Evolutionary conservation across 495 filamentous ascomycete genomes (phyloP).

Genomic region (Xylaria acuta): DNA sequence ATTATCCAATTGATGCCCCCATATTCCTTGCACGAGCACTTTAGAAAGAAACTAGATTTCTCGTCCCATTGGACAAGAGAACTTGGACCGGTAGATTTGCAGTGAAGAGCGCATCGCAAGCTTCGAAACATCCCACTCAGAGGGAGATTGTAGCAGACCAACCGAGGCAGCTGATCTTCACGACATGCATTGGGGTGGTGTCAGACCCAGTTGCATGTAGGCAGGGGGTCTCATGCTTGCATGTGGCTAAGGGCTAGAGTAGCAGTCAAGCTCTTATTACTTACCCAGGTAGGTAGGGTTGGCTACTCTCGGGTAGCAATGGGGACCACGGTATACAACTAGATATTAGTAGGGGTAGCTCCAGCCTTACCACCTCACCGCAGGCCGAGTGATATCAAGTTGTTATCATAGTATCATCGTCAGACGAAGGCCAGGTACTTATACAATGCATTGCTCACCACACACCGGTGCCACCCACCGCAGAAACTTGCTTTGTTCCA

Average conservation of each 20-base stretch:
- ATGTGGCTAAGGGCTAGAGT: constrained; percentile 8
- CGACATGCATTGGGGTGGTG: neutral
- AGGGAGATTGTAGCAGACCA: neutral
- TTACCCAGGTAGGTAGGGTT: no score
- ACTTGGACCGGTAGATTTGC: neutral
- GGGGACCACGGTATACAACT: neutral
- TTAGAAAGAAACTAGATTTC: neutral
- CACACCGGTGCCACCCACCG: neutral
- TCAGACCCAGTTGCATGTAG: neutral
- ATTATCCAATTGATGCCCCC: neutral
- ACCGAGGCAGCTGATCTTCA: constrained; percentile 7
- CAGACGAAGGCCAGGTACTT: constrained; percentile 6
- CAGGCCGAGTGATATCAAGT: constrained; percentile 22
- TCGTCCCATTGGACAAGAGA: neutral
- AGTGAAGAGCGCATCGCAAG: neutral
- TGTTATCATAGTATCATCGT: constrained; percentile 24
- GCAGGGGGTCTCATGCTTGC: neutral
- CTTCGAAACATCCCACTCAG: neutral
- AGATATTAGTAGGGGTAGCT: constrained; percentile 13
- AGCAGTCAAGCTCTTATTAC: neutral
- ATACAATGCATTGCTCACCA: constrained; percentile 8
- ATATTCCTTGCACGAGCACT: neutral
- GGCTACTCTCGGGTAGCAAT: neutral
- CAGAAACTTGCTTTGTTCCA: constrained; percentile 16
- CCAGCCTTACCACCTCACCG: constrained; percentile 15